A percentile compares a stretch with the other conserved stretches of the same genome.
These are phyloP conservation scores for Ettlia oleoabundans DNA, from an alignment of 139 green algal genomes.

Conservation along the genomic window DNA sequence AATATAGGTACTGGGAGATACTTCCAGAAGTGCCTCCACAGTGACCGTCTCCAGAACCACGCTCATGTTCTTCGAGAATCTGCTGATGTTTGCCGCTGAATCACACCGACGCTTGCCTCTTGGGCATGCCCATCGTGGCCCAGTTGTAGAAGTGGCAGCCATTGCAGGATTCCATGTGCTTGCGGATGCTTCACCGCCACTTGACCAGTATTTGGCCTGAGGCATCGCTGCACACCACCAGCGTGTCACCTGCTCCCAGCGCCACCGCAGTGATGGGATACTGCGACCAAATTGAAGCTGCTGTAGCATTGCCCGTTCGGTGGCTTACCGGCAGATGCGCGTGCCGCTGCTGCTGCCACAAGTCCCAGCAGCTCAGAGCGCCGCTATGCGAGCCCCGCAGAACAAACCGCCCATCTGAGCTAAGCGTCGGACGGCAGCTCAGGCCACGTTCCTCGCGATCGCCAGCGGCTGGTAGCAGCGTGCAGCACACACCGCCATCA, in stretches of 20 bases:
- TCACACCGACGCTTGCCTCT: too few relatives aligned
- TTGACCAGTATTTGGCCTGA: neutral
- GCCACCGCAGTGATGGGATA: slow-evolving; percentile 2
- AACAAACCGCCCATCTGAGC: neutral
- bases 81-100: too few relatives aligned
- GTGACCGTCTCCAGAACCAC: too few relatives aligned
- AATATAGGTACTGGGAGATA: too few relatives aligned
- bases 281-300: neutral
- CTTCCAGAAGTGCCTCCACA: too few relatives aligned
- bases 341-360: neutral
- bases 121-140: too few relatives aligned
- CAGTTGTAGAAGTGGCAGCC: too few relatives aligned
- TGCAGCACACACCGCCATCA: neutral
- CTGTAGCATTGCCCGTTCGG: neutral
- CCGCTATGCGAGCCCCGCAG: neutral
- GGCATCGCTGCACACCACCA: slow-evolving; percentile 1
- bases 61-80: too few relatives aligned
- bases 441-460: neutral
- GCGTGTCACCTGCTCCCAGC: neutral
- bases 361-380: neutral
- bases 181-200: too few relatives aligned
- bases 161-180: too few relatives aligned
- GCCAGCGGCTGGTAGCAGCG: neutral
- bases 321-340: slow-evolving; percentile 5
- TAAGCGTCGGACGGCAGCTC: neutral